Base-by-base conservation (phyloP, 495 filamentous ascomycete genomes). In the Penicilliopsis zonata region DNA sequence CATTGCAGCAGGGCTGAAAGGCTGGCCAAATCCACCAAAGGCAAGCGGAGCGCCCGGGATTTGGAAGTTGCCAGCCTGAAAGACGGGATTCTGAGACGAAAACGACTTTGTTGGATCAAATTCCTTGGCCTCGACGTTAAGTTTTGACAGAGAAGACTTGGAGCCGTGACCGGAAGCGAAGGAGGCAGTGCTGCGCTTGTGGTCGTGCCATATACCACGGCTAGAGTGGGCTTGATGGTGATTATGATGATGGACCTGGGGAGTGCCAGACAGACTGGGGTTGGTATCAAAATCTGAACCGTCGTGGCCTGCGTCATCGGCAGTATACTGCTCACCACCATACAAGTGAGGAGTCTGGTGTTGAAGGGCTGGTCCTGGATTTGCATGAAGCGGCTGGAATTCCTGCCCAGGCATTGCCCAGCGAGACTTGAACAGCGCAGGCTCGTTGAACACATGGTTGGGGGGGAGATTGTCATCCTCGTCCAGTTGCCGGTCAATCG, bases 41-140 rank as follows among this genome's bases (percentile, higher is more conserved):
- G 57, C 51, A 13, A 58, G 57, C 16, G 51, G 37, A 9, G 50
- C 35, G 10, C 51, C 50, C 16, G 50, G 43, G 28, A 71, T 67
- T 41, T 77, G 69, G 51, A 78, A 72, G 3, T 56, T 59, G 37
- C 58, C 70, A 30, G 59, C 57, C 22, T 62, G 60, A 36, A 79
- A 81, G 6, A 64, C 45, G 20, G 67, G 61, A 24, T 67, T 60
- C n/a, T 65, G 61, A 2, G 83, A 70, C 22, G 62, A 65, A 49
- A 81, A 82, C 2, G 70, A 52, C 33, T 55, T 74, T 12, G 56
- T 60, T 3, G 83, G 82, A 36, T 90, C 83, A 53, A 95, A 95
- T 44, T 87, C 85, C 30, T 81, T 79, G 0, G 90, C 88, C 34
- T 74, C 76, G 23, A 86, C 83, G 40, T 98, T 95, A 28, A 94